Percentiles rank a stretch among this genome's conserved stretches.
These are phyloP conservation scores for Xylaria sp. DNA, from an alignment of 2,329 filamentous ascomycete species.

Conservation along the genomic window DNA sequence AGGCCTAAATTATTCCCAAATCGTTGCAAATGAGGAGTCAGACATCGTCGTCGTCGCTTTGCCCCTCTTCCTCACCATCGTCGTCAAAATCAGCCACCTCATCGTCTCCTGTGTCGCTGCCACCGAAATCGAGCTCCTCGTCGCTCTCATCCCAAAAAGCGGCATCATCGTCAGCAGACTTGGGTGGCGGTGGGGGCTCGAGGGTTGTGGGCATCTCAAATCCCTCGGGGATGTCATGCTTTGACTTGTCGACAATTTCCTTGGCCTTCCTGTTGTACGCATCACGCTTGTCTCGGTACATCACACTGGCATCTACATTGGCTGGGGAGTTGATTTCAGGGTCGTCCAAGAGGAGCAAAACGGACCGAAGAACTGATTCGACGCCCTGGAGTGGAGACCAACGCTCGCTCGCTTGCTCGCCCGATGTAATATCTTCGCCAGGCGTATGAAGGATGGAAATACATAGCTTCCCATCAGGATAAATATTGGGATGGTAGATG, in stretches of 20 bases:
- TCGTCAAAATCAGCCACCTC: slow-evolving; percentile 70
- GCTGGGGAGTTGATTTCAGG: slow-evolving; percentile 93
- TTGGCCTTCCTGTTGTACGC: slow-evolving; percentile 77
- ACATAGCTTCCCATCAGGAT: slow-evolving; percentile 88
- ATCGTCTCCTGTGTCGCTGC: slow-evolving; percentile 72
- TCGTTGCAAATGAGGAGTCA: slow-evolving; percentile 46
- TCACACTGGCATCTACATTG: slow-evolving; percentile 91
- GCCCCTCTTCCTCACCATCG: slow-evolving; percentile 64
- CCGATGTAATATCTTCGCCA: slow-evolving; percentile 92
- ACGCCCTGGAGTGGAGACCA: slow-evolving; percentile 96
- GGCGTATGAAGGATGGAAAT: slow-evolving; percentile 96
- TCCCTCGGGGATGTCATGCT: slow-evolving; percentile 80
- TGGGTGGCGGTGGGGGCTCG: slow-evolving; percentile 69
- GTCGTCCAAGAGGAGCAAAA: slow-evolving; percentile 91
- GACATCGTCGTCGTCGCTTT: slow-evolving; percentile 63
- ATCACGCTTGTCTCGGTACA: slow-evolving; percentile 78
- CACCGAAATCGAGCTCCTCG: slow-evolving; percentile 81
- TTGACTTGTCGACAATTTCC: slow-evolving; percentile 77
- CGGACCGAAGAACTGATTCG: slow-evolving; percentile 92
- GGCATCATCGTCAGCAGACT: slow-evolving; percentile 76
- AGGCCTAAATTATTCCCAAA: background rate
- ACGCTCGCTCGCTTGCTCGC: slow-evolving; percentile 87
- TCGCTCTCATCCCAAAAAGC: slow-evolving; percentile 86
- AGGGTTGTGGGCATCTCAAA: slow-evolving; percentile 85
- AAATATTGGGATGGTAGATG: slow-evolving; percentile 94